A percentile compares a stretch with the other conserved stretches of the same genome.
phyloP scores from a whole-genome alignment of 805 yeast genomes.

The Candida odintsovae region DNA sequence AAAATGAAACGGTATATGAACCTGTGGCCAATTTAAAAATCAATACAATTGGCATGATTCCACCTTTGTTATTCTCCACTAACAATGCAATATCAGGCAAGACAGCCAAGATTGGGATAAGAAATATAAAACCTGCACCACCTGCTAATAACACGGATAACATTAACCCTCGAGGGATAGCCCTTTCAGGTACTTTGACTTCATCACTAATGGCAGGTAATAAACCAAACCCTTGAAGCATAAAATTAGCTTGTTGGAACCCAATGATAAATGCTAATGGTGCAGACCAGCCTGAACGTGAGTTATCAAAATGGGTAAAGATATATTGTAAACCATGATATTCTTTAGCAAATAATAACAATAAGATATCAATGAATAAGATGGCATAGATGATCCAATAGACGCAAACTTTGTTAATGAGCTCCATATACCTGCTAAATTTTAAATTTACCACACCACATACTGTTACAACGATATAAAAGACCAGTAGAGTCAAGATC shows the following conservation, averaged over 20 bases:
- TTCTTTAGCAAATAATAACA: conserved; percentile 49
- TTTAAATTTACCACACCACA: conserved; percentile 61
- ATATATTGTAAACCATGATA: conserved; percentile 57
- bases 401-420: conserved; percentile 62
- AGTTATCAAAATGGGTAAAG: conserved; percentile 61
- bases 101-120: conserved; percentile 65
- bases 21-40: conserved; percentile 68
- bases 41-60: conserved; percentile 72
- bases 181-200: conserved; percentile 66
- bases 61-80: conserved; percentile 50
- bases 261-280: conserved; percentile 71
- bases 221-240: conserved; percentile 80
- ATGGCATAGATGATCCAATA: conserved; percentile 73
- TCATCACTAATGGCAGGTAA: conserved; percentile 79
- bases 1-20: conserved; percentile 61
- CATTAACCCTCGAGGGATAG: conserved; percentile 69
- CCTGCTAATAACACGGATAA: conserved; percentile 60
- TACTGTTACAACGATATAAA: conserved; percentile 46
- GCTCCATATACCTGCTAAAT: conserved; percentile 54
- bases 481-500: conserved; percentile 50
- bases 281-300: conserved; percentile 72
- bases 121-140: conserved; percentile 64
- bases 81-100: conserved; percentile 58
- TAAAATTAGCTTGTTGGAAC: conserved; percentile 71
- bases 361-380: conserved; percentile 55